Base-by-base conservation (phyloP, 73 alveolate genomes). In the Durusdinium trenchii region DNA sequence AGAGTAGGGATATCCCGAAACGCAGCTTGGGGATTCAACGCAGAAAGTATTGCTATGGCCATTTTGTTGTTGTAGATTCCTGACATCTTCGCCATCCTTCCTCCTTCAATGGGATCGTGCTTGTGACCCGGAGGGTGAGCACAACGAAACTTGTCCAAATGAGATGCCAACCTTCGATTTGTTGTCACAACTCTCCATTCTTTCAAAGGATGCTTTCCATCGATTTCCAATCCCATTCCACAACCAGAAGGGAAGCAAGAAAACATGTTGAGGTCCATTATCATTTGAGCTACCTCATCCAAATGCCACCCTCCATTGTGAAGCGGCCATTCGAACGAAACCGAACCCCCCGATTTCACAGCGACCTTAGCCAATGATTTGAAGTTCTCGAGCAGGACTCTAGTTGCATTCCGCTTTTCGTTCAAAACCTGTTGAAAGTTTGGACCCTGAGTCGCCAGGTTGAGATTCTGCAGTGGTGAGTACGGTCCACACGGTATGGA, bases 281-380 rank as follows among this genome's bases (percentile, higher is more conserved):
- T 26, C 40, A 81, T 20, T 1, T 81, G 32, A 1, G 45, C 64
- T 20, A 81, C 91, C 40, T 6, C 7, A 32, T 20, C 42, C 62
- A 43, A 32, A 3, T 3, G 18, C 91, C 91, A 81, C 3, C 91
- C 91, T 2, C 40, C 46, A 62, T 40, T 43, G 46, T 26, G 30
- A 1, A 5, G 36, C 35, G 91, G 91, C 91, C 91, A 81, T 46
- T 81, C 69, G 47, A 81, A 81, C 46, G 91, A 20, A 9, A 47
- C 91, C 26, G 91, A 43, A 18, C 91, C 91, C 30, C 91, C 91
- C 12, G 91, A 81, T 9, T n/a, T 42, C 35, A n/a, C 62, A 81
- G 91, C 91, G n/a, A 45, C 91, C 28, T 20, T 42, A 6, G 91
- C 91, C 26, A 81, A 45, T 0, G 42, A 12, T 18, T 28, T 30